These are phyloP conservation scores for Colletotrichum sp. DNA, from an alignment of 2,329 filamentous ascomycete species.

Conservation along the genomic window DNA sequence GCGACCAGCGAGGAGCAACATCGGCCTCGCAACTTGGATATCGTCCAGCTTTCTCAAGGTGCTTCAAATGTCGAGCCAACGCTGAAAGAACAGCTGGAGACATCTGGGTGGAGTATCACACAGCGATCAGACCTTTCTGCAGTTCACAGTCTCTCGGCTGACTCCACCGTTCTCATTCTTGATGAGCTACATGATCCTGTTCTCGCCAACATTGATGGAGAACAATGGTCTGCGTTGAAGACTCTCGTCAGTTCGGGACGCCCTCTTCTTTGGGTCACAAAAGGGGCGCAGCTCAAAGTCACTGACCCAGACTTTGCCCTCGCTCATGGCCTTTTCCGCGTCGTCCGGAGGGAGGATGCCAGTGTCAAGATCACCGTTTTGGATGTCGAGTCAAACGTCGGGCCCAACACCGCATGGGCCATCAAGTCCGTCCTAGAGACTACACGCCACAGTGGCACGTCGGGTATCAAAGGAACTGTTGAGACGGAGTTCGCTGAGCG, in stretches of 20 bases:
- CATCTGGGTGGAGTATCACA: not conserved
- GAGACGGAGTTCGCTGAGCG: not conserved
- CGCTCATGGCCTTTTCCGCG: not conserved
- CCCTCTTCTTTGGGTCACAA: constrained; percentile 30
- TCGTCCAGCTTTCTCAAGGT: not conserved
- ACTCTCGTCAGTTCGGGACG: constrained; percentile 18
- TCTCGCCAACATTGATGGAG: not conserved
- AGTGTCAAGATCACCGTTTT: not conserved
- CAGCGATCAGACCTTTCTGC: not conserved
- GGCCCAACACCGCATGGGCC: not conserved
- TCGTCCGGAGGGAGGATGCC: not conserved
- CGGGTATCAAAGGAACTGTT: not conserved
- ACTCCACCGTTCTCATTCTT: not conserved
- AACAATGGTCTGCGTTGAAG: constrained; percentile 27
- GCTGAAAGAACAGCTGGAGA: not conserved
- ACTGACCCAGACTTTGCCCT: constrained; percentile 25
- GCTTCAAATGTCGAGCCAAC: not conserved
- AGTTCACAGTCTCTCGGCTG: no score
- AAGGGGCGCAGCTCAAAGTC: constrained; percentile 24
- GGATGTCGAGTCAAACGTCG: not conserved
- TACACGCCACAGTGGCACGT: not conserved
- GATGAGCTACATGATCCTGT: not conserved
- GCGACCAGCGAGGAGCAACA: not conserved
- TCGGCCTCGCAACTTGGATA: not conserved
- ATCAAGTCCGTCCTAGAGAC: not conserved